Conservation (phyloP, 2,329 filamentous ascomycete species). For the Claviceps fusiformis region DNA sequence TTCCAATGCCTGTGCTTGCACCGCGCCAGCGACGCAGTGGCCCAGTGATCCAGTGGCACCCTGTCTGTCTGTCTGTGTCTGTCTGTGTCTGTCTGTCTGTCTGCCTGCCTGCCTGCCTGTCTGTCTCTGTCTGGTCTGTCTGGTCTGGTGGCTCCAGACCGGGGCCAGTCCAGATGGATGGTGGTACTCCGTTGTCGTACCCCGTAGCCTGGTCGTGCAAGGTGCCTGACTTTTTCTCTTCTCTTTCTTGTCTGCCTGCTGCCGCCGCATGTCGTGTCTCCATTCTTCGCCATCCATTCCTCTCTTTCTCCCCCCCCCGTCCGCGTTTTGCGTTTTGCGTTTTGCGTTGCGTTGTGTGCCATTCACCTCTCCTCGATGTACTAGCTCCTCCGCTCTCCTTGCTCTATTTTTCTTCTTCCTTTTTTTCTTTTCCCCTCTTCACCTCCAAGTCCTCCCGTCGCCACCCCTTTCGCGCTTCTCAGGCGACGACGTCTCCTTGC, state of each 20-base stretch:
- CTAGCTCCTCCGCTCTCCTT: constrained; percentile 11
- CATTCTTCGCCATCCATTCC: constrained; percentile 14
- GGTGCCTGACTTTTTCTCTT: background rate
- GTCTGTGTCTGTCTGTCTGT: too few relatives aligned
- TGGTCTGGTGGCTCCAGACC: background rate
- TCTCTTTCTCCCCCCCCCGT: constrained; percentile 15
- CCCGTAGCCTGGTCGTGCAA: background rate
- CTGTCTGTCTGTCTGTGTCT: too few relatives aligned
- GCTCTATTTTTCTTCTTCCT: constrained; percentile 7
- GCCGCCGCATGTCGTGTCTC: constrained; percentile 20
- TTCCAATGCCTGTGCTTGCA: background rate
- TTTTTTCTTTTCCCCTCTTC: constrained; percentile 11
- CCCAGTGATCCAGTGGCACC: background rate
- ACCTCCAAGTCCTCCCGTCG: constrained; percentile 17
- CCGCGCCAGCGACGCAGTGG: background rate
- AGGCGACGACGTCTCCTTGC: constrained; percentile 19
- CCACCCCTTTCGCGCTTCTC: constrained; percentile 15
- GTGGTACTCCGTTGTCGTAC: background rate
- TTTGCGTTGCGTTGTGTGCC: background rate
- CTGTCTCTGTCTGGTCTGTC: too few relatives aligned
- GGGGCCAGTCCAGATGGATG: background rate
- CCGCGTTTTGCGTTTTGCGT: background rate
- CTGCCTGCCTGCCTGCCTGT: too few relatives aligned
- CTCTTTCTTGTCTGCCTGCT: background rate
- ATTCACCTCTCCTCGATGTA: constrained; percentile 12